A percentile compares a stretch with the other conserved stretches of the same genome.
phyloP scores from a whole-genome alignment of 108 stramenopile genomes.

The Mayamaea pseudoterrestris region DNA sequence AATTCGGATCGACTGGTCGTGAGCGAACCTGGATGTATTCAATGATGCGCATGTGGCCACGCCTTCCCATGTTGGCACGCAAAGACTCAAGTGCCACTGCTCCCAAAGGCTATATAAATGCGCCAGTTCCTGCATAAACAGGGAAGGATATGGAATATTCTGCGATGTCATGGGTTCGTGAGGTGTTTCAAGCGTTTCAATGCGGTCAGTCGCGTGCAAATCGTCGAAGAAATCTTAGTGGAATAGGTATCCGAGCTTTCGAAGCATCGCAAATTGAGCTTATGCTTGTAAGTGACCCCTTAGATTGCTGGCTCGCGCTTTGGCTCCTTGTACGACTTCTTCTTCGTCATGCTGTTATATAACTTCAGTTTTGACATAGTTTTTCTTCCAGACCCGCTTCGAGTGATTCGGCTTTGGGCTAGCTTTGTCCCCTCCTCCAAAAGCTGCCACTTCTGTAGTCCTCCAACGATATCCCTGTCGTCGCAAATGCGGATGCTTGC shows the following conservation, averaged over 20 bases:
- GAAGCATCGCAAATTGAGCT: too few species aligned
- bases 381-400: not conserved
- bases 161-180: not conserved
- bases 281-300: not conserved
- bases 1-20: constrained; percentile 51
- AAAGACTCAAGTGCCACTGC: constrained; percentile 61
- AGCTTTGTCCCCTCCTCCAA: constrained; percentile 1
- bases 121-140: constrained; percentile 59
- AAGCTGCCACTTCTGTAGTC: constrained; percentile 2
- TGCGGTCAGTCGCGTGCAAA: not conserved
- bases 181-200: not conserved
- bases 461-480: constrained; percentile 6
- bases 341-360: constrained; percentile 1
- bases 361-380: not conserved
- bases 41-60: constrained; percentile 43
- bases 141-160: constrained; percentile 18
- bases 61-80: constrained; percentile 49
- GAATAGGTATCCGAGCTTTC: too few species aligned
- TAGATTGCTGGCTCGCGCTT: not conserved
- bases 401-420: not conserved
- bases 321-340: not conserved
- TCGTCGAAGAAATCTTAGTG: too few species aligned
- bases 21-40: constrained; percentile 45
- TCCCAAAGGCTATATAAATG: constrained; percentile 44
- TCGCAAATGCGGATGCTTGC: constrained; percentile 31